Evolutionary conservation across 1,284 basidiomycete species (phyloP).

Genomic region (Apiotrichum siamense): DNA sequence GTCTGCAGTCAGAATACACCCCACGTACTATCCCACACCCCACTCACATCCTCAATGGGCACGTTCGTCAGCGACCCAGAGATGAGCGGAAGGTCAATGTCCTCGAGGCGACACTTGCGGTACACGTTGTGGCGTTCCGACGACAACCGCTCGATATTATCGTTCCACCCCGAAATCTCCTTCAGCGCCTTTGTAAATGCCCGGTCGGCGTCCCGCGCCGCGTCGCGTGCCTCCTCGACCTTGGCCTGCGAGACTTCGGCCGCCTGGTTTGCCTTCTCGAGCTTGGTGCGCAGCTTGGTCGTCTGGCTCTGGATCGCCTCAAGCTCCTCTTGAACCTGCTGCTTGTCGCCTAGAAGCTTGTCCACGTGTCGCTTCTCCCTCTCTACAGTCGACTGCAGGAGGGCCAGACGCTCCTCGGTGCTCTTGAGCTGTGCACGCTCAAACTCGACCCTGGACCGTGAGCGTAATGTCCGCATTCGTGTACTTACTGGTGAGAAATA

Average conservation of each 20-base stretch:
- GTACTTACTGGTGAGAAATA: conserved; percentile 73
- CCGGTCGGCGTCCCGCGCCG: conserved; percentile 62
- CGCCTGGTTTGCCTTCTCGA: conserved; percentile 49
- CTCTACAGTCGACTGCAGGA: conserved; percentile 55
- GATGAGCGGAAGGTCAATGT: conserved; percentile 74
- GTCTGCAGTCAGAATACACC: conserved; percentile 2
- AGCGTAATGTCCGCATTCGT: not conserved
- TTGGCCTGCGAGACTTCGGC: conserved; percentile 53
- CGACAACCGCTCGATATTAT: conserved; percentile 84
- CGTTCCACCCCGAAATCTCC: conserved; percentile 84
- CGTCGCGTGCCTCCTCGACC: conserved; percentile 70
- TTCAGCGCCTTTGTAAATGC: conserved; percentile 79
- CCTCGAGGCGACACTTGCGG: conserved; percentile 87
- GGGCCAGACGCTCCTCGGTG: conserved; percentile 59
- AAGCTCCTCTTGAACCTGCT: conserved; percentile 60
- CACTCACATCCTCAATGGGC: conserved; percentile 73
- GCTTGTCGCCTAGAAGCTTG: conserved; percentile 55
- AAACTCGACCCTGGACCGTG: conserved; percentile 61
- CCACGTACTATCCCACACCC: no score
- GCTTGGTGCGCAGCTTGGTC: conserved; percentile 56
- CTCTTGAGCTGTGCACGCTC: conserved; percentile 65
- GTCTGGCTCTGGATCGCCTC: conserved; percentile 59
- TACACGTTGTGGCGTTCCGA: conserved; percentile 83
- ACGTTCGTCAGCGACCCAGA: conserved; percentile 73
- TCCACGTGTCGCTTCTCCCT: conserved; percentile 58